These are phyloP conservation scores for Hanseniaspora valbyensis DNA, from an alignment of 805 yeast species.

Conservation along the genomic window DNA sequence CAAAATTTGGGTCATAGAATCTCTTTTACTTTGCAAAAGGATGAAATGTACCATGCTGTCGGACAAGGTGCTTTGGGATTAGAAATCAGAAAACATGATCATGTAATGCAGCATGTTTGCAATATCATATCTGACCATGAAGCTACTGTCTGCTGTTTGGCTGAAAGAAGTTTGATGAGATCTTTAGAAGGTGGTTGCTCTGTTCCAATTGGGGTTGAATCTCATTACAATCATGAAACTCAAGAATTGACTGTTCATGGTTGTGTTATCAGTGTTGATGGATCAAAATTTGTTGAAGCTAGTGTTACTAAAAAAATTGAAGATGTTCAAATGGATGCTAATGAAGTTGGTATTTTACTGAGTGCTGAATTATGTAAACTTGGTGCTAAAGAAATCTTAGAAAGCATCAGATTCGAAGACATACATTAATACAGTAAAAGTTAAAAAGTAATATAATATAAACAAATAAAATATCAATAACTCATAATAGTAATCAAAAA, in stretches of 20 bases:
- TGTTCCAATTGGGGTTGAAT: constrained; percentile 86
- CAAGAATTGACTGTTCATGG: constrained; percentile 47
- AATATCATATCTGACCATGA: constrained; percentile 51
- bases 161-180: constrained; percentile 81
- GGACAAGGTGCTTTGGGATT: constrained; percentile 98
- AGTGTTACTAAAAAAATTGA: constrained; percentile 26
- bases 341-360: constrained; percentile 53
- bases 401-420: constrained; percentile 62
- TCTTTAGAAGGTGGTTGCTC: constrained; percentile 95
- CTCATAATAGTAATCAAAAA: neutral
- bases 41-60: constrained; percentile 87
- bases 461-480: neutral
- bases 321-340: constrained; percentile 40
- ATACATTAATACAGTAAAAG: constrained; percentile 16
- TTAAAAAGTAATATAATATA: no score
- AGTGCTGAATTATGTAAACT: constrained; percentile 54
- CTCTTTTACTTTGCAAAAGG: constrained; percentile 55
- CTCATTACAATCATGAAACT: constrained; percentile 40
- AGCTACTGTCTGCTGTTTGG: constrained; percentile 65
- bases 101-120: constrained; percentile 46
- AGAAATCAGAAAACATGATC: constrained; percentile 69
- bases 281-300: constrained; percentile 56
- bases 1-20: constrained; percentile 64
- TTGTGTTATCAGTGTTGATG: constrained; percentile 77
- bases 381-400: constrained; percentile 79